These are phyloP conservation scores for Onygena corvina DNA, from an alignment of 2,329 filamentous ascomycete species.

Conservation along the genomic window DNA sequence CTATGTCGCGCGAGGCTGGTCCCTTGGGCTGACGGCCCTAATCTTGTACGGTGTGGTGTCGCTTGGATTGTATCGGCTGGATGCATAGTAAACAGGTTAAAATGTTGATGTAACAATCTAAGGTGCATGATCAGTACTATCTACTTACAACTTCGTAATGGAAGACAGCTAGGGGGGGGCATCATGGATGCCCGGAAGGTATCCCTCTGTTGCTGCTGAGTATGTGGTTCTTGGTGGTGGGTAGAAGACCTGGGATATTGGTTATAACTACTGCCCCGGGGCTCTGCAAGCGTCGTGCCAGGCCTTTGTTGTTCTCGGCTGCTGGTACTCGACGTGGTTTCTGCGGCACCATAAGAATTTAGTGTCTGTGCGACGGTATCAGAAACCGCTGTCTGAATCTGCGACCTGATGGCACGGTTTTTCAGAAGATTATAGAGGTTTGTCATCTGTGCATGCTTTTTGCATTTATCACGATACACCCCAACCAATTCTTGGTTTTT, in stretches of 20 bases:
- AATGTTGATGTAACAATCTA: background rate
- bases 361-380: conserved; percentile 40
- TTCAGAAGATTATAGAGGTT: conserved; percentile 48
- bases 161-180: conserved; percentile 22
- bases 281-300: conserved; percentile 18
- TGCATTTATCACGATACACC: conserved; percentile 57
- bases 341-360: conserved; percentile 23
- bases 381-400: conserved; percentile 45
- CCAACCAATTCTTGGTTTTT: conserved; percentile 62
- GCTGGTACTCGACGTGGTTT: conserved; percentile 14
- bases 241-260: conserved; percentile 16
- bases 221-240: conserved; percentile 24
- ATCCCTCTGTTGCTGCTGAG: conserved; percentile 31
- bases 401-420: conserved; percentile 41
- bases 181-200: conserved; percentile 22
- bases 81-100: background rate
- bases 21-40: conserved; percentile 9
- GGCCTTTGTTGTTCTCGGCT: conserved; percentile 13
- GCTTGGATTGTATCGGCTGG: conserved; percentile 12
- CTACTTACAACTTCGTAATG: conserved; percentile 20
- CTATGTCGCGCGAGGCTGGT: background rate
- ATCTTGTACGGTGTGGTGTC: conserved; percentile 15
- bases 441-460: conserved; percentile 56
- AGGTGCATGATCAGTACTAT: background rate
- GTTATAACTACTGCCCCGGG: conserved; percentile 18